Evolutionary conservation across 768 basidiomycete genomes (phyloP).

Genomic region (Dendrothele bispora): DNA sequence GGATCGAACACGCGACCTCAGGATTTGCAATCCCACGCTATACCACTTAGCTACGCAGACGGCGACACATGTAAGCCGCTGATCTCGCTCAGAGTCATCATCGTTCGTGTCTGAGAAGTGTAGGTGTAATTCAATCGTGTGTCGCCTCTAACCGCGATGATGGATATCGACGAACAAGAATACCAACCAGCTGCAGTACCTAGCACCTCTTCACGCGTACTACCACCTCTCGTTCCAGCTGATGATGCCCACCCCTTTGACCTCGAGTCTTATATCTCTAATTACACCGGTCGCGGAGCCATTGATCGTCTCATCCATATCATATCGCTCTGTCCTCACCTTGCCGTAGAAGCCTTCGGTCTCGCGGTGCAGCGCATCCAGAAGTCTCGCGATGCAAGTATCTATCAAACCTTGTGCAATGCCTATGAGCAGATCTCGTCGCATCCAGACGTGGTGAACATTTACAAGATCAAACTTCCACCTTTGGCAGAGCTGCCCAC

Average conservation of each 20-base stretch:
- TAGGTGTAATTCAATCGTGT: no score
- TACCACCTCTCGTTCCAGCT: conserved; percentile 41
- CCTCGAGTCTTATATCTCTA: conserved; percentile 74
- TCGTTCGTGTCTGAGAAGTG: no score
- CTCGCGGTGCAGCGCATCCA: conserved; percentile 65
- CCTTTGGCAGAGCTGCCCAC: conserved; percentile 45
- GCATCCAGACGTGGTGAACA: conserved; percentile 31
- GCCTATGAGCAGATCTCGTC: conserved; percentile 52
- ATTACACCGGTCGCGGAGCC: conserved; percentile 77
- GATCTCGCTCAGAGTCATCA: no score
- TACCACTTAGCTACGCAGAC: no score
- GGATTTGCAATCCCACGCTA: no score
- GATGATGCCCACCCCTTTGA: conserved; percentile 88
- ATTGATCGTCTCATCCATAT: conserved; percentile 74
- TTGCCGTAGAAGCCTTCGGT: conserved; percentile 73
- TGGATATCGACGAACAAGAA: conserved; percentile 7
- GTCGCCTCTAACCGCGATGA: no score
- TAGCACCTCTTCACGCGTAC: conserved; percentile 6
- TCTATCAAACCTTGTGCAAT: conserved; percentile 50
- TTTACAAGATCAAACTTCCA: no score
- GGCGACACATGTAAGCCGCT: no score
- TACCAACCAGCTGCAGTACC: conserved; percentile 16
- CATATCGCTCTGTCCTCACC: conserved; percentile 58
- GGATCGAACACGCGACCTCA: no score
- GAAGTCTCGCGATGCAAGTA: conserved; percentile 64